Base-by-base conservation (phyloP, 148 eudicot genomes). In the Rhododendron kiyosumense region DNA sequence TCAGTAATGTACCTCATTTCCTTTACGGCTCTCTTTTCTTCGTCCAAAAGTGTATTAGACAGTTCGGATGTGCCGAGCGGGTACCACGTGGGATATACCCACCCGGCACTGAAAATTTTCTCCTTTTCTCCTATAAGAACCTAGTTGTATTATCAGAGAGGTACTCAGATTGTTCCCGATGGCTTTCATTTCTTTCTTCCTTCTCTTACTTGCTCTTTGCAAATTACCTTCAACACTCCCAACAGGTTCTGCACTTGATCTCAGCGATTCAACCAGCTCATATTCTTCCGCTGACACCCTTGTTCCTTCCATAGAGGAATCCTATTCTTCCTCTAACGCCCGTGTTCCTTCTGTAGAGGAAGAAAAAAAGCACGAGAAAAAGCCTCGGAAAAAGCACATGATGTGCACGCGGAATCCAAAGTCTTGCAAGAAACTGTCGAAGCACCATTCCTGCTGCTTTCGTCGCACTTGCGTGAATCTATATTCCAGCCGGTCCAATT, bases 131-230 rank as follows among this genome's bases (percentile, higher is more conserved):
- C 49, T 77, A 77, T 77, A 77, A 77, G 24, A 41, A 22, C 80
- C 26, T 7, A 9, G 12, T 43, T 22, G 51, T 77, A 77, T 38
- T 43, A 77, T 2, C 80, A 41, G 52, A 77, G 5, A 77, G 80
- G 12, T 20, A 18, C 45, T 38, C 9, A 77, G 43, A 75, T 36
- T 75, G 79, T 77, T 77, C 26, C 49, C 43, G 0, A 77, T 77
- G 80, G 80, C 49, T 77, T 41, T 41, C 80, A 77, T 77, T 77
- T 17, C 49, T 77, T 43, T 77, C 49, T 77, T 77, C 80, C 80
- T 77, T 20, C 30, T 77, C 51, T 7, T 22, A 77, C 49, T 77
- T 43, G 52, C 80, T 77, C 52, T 77, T 24, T 41, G 3, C 51
- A 41, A 41, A 41, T 77, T 43, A 22, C 80, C 80, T 41, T 77